Evolutionary conservation across 345 rosid genomes (phyloP), one percentile per base, ranked within the genome.

Genomic region (Punica granatum): DNA sequence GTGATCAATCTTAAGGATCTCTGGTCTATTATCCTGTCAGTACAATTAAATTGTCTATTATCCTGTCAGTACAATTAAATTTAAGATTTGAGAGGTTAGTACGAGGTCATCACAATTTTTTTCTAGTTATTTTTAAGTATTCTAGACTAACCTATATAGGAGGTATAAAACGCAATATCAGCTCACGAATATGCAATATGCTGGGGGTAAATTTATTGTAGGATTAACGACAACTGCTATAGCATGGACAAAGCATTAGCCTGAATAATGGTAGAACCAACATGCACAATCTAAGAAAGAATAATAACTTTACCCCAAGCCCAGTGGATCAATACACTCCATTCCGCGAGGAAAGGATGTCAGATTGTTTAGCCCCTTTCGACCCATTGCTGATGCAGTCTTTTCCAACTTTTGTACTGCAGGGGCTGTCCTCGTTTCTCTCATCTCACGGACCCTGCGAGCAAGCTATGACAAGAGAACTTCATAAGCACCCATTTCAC

Each of bases 321-420:
- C 97, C 12, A 94, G 81, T 18, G 99, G 99, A 79, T 94, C 99
- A 74, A 94, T 77, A 59, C 95, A 94, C 74, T 94, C 99, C 95
- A 89, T 84, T 65, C 99, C 97, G 56, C 95, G 96, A 77, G 96
- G 97, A 32, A 94, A 66, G 13, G 99, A 91, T 73, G 84, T 90
- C 77, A 89, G 76, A 80, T 34, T 84, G 64, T 76, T 88, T 18
- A 91, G 87, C 67, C 74, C 90, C 68, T 72, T 77, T 67, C 74
- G 74, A 60, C 76, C 82, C 31, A 75, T 23, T 48, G 73, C 82
- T 3, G 98, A 63, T 49, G 81, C 85, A 68, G 81, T 86, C 67
- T 72, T 72, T 67, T 89, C 99, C 69, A 73, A 77, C 74, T 89
- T 94, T 69, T 83, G 89, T 54, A 87, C 86, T 77, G 78, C 87